Conservation (phyloP, 306 rosid species). For the Acacia acuminata region DNA sequence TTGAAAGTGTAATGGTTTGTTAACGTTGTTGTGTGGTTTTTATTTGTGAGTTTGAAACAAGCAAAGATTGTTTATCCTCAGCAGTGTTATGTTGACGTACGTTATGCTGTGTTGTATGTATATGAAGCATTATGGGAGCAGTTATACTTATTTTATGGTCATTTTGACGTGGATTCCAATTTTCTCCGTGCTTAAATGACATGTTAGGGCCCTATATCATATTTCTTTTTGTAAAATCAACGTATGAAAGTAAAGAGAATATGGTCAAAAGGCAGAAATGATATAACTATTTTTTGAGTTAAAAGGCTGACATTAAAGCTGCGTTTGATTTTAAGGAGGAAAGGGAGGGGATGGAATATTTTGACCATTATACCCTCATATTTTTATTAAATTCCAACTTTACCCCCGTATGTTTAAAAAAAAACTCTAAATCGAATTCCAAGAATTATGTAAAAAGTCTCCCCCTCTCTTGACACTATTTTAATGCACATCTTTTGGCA, state of each 20-base stretch:
- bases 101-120: background rate
- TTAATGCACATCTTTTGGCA: too few relatives aligned
- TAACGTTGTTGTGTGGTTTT: background rate
- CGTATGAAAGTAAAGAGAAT: background rate
- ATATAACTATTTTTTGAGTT: too few relatives aligned
- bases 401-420: too few relatives aligned
- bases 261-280: background rate
- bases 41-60: background rate
- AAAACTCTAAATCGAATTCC: too few relatives aligned
- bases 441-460: too few relatives aligned
- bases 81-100: background rate
- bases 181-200: background rate
- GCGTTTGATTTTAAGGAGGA: too few relatives aligned
- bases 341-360: too few relatives aligned
- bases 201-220: background rate
- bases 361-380: too few relatives aligned
- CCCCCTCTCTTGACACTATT: too few relatives aligned
- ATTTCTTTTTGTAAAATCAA: background rate
- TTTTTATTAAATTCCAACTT: too few relatives aligned
- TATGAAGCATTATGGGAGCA: background rate
- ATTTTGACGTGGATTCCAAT: background rate
- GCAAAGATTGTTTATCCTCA: constrained; percentile 2
- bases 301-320: too few relatives aligned
- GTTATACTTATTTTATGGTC: too few relatives aligned
- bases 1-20: background rate